phyloP scores from a whole-genome alignment of 257 asterid species.

The Solanum bulbocastanum region DNA sequence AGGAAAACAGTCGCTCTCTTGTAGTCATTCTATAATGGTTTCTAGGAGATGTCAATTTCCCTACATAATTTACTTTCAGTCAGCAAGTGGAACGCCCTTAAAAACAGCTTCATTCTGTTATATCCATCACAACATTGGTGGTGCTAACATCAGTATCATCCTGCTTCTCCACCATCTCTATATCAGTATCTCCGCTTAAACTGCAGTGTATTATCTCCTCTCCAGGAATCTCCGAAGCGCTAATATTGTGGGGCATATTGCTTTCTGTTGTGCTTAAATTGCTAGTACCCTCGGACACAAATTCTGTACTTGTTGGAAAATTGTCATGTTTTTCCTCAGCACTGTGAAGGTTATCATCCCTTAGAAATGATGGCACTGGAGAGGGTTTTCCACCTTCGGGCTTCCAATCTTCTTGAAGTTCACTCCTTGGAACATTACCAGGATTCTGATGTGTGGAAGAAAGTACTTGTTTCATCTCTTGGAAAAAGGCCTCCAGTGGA shows the following conservation, averaged over 20 bases:
- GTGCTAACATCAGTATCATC: background rate
- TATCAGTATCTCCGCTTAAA: background rate
- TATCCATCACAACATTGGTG: background rate
- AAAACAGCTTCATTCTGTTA: background rate
- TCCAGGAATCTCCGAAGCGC: background rate
- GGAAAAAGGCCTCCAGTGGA: conserved; percentile 32
- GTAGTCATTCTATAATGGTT: background rate
- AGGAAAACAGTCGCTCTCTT: background rate
- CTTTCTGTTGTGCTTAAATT: background rate
- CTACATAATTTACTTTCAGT: background rate
- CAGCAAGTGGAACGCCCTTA: background rate
- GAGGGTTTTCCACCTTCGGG: conserved; percentile 8
- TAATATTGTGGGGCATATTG: background rate
- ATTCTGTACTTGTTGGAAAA: background rate
- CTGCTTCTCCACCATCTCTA: background rate
- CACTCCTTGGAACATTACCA: background rate
- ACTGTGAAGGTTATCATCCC: background rate
- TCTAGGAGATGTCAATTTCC: background rate
- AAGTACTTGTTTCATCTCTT: conserved; percentile 44
- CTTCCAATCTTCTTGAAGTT: conserved; percentile 12
- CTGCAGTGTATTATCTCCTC: background rate
- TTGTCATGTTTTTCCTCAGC: background rate
- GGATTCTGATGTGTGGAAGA: conserved; percentile 19
- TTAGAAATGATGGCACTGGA: conserved; percentile 2
- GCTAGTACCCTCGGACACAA: background rate